Conservation (phyloP, 164 flowering plant species). For the Magnolia sinica region DNA sequence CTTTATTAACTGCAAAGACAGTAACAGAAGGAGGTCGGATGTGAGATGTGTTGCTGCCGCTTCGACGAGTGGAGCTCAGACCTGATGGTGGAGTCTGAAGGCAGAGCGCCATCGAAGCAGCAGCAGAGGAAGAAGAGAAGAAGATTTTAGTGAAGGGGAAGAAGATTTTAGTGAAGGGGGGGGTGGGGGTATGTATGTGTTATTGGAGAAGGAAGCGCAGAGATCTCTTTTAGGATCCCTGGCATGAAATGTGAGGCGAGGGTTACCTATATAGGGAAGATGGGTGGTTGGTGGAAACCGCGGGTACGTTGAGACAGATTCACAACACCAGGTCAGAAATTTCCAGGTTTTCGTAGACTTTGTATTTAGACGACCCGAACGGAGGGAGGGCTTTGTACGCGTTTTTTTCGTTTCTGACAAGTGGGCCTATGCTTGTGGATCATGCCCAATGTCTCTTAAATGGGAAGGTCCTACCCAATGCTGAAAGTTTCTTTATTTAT, state of each 20-base stretch:
- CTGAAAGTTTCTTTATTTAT: no score
- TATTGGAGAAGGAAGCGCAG: not conserved
- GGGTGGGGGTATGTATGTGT: no score
- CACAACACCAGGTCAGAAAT: not conserved
- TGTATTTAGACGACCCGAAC: no score
- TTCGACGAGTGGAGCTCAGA: not conserved
- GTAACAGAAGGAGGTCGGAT: not conserved
- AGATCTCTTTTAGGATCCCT: conserved; percentile 12
- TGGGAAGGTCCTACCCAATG: not conserved
- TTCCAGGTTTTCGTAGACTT: not conserved
- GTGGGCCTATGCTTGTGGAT: no score
- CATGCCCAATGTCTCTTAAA: no score
- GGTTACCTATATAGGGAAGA: not conserved
- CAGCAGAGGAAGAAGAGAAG: not conserved
- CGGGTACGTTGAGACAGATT: not conserved
- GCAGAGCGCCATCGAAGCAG: conserved; percentile 6
- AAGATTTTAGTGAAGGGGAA: not conserved
- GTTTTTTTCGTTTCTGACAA: no score
- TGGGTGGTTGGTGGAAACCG: not conserved
- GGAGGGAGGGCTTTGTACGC: no score
- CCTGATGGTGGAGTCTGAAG: not conserved
- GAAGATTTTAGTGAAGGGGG: no score
- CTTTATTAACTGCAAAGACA: not conserved
- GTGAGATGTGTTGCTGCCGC: not conserved
- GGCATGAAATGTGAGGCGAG: not conserved